Percentiles rank a stretch among this genome's conserved stretches.
These are phyloP conservation scores for Phlebopus sp. DNA, from an alignment of 1,284 basidiomycete genomes.

Conservation along the genomic window DNA sequence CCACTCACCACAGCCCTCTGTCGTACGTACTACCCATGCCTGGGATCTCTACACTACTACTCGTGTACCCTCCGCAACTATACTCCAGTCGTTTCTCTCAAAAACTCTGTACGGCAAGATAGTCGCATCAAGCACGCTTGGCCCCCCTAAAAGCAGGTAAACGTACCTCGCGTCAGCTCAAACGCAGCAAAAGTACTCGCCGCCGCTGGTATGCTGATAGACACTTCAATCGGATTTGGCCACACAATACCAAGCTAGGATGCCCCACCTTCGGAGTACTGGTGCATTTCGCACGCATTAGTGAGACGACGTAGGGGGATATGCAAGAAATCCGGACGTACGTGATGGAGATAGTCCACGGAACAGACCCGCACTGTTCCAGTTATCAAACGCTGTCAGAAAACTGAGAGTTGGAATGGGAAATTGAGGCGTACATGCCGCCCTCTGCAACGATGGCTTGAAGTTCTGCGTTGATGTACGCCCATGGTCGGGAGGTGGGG, in stretches of 20 bases:
- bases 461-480: slow-evolving; percentile 79
- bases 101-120: slow-evolving; percentile 15
- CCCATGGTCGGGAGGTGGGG: slow-evolving; percentile 74
- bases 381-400: slow-evolving; percentile 5
- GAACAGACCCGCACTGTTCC: slow-evolving; percentile 62
- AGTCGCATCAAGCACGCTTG: not conserved
- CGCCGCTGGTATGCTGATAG: slow-evolving; percentile 83
- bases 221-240: not conserved
- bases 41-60: no score
- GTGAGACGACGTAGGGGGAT: not conserved
- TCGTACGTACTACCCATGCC: no score
- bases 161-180: slow-evolving; percentile 75
- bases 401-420: not conserved
- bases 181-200: slow-evolving; percentile 92
- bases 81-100: slow-evolving; percentile 20
- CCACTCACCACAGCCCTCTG: no score
- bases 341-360: slow-evolving; percentile 70
- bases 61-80: slow-evolving; percentile 1
- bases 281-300: not conserved
- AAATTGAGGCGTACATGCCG: slow-evolving; percentile 59
- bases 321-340: slow-evolving; percentile 40
- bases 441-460: slow-evolving; percentile 67
- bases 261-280: slow-evolving; percentile 20
- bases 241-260: not conserved
- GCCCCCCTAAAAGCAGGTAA: not conserved